These are phyloP conservation scores for Botrytis galanthina DNA, from an alignment of 2,329 filamentous ascomycete species.

Conservation along the genomic window DNA sequence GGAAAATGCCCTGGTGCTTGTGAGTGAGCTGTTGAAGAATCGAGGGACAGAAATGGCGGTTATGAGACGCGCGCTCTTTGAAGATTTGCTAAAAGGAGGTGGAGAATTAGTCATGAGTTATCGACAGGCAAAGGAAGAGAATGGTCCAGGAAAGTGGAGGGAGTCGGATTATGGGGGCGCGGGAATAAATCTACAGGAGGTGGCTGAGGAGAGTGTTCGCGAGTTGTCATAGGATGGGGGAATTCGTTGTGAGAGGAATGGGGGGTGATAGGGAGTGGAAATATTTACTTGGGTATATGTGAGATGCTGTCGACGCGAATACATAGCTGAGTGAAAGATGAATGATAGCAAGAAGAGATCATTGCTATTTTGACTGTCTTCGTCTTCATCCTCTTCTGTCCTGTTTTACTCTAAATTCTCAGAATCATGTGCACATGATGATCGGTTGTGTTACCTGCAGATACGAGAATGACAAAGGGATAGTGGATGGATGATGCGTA, in stretches of 20 bases:
- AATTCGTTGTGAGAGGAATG: too few species aligned
- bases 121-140: constrained; percentile 23
- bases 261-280: too few species aligned
- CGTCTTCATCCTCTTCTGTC: not conserved
- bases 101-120: constrained; percentile 38
- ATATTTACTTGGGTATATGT: not conserved
- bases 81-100: constrained; percentile 51
- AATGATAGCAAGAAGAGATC: not conserved
- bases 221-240: not conserved
- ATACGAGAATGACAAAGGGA: not conserved
- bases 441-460: not conserved
- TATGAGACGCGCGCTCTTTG: constrained; percentile 44
- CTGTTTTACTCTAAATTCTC: not conserved
- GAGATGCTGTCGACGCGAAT: not conserved
- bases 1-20: constrained; percentile 60
- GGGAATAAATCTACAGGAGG: not conserved
- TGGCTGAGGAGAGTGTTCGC: not conserved
- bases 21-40: constrained; percentile 53
- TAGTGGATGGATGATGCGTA: not conserved
- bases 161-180: not conserved
- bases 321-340: not conserved
- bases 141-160: not conserved
- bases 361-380: not conserved
- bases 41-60: constrained; percentile 44
- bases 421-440: not conserved